A percentile compares a stretch with the other conserved stretches of the same genome.
phyloP scores from a whole-genome alignment of 306 rosid genomes.

The Acacia crassicarpa region DNA sequence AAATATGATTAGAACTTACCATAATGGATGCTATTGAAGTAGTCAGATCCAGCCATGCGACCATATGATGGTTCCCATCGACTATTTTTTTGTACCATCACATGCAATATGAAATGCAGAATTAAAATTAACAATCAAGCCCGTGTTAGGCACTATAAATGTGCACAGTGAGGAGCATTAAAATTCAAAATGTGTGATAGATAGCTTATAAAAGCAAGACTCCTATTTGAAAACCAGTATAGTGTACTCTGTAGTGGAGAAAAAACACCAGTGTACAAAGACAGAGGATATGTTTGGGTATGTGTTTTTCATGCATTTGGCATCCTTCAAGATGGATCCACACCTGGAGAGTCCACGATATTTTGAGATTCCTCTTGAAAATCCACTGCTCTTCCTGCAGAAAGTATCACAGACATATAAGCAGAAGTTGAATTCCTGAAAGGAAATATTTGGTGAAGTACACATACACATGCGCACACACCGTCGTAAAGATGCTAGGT shows the following conservation, averaged over 20 bases:
- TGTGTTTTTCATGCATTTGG: slow-evolving; percentile 8
- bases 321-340: slow-evolving; percentile 24
- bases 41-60: slow-evolving; percentile 83
- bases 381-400: slow-evolving; percentile 98
- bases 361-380: slow-evolving; percentile 94
- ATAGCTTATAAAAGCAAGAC: background rate
- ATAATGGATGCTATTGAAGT: slow-evolving; percentile 67
- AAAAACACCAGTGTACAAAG: background rate
- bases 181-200: background rate
- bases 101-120: slow-evolving; percentile 39
- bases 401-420: slow-evolving; percentile 35
- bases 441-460: slow-evolving; percentile 21
- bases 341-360: slow-evolving; percentile 95
- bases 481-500: slow-evolving; percentile 96
- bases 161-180: background rate
- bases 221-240: background rate
- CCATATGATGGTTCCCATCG: slow-evolving; percentile 92
- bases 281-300: background rate
- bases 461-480: slow-evolving; percentile 23
- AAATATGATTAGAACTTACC: slow-evolving; percentile 53
- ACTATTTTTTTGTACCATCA: slow-evolving; percentile 45
- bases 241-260: background rate
- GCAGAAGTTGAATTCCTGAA: slow-evolving; percentile 16
- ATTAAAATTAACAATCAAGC: slow-evolving; percentile 30
- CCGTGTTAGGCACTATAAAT: slow-evolving; percentile 25